These are phyloP conservation scores for Sarcomyxa edulis DNA, from an alignment of 768 basidiomycete species.

Conservation along the genomic window DNA sequence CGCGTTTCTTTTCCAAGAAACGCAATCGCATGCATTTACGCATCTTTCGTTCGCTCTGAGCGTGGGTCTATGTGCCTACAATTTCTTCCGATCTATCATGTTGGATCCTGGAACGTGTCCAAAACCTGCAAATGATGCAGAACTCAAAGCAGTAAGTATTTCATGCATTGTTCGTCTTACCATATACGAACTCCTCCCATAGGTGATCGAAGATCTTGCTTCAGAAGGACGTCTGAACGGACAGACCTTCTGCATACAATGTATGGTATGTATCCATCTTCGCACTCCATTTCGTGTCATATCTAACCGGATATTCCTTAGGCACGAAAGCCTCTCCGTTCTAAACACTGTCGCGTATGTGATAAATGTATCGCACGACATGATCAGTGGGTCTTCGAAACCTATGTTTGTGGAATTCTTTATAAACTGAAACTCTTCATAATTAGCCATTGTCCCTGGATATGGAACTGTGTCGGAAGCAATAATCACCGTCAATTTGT, in stretches of 20 bases:
- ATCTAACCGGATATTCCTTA: slow-evolving; percentile 16
- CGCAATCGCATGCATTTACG: slow-evolving; percentile 67
- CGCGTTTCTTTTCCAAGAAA: slow-evolving; percentile 42
- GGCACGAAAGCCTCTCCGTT: slow-evolving; percentile 87
- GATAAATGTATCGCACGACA: slow-evolving; percentile 85
- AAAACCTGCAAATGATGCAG: slow-evolving; percentile 73
- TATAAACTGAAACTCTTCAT: slow-evolving; percentile 4
- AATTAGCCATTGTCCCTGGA: slow-evolving; percentile 93
- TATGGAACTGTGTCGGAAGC: slow-evolving; percentile 97
- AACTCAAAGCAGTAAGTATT: slow-evolving; percentile 74
- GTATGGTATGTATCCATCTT: slow-evolving; percentile 59
- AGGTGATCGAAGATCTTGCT: slow-evolving; percentile 91
- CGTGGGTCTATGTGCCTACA: slow-evolving; percentile 73
- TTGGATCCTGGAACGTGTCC: slow-evolving; percentile 90
- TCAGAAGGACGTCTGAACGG: slow-evolving; percentile 87
- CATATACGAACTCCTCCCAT: slow-evolving; percentile 1
- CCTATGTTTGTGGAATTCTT: neutral
- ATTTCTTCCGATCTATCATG: slow-evolving; percentile 86
- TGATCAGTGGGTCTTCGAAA: slow-evolving; percentile 71
- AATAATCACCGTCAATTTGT: slow-evolving; percentile 97
- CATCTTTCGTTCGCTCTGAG: slow-evolving; percentile 74
- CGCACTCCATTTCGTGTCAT: neutral
- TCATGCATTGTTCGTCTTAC: neutral
- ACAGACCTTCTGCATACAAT: slow-evolving; percentile 93
- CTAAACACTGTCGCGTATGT: slow-evolving; percentile 93